phyloP scores from a whole-genome alignment of 2,329 filamentous ascomycete species.

The Endocalyx cinctus region DNA sequence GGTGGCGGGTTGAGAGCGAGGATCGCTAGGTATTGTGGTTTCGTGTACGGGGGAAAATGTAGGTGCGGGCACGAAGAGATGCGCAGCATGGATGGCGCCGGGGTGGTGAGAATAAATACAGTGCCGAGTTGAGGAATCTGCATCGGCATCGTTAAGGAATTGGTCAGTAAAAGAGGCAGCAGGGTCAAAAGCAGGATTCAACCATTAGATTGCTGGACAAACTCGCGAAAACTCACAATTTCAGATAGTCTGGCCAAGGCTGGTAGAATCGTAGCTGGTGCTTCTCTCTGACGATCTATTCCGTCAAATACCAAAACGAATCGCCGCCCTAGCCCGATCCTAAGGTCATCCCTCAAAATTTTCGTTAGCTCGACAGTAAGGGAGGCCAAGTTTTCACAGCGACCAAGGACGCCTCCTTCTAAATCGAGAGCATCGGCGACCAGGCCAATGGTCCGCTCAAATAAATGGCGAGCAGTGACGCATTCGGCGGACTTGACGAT shows the following conservation, averaged over 20 bases:
- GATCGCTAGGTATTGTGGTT: slow-evolving; percentile 74
- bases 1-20: slow-evolving; percentile 48
- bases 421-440: slow-evolving; percentile 49
- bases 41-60: slow-evolving; percentile 79
- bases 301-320: slow-evolving; percentile 86
- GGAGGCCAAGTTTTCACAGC: slow-evolving; percentile 77
- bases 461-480: slow-evolving; percentile 71
- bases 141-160: not conserved
- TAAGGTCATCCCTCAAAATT: slow-evolving; percentile 46
- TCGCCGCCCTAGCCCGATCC: slow-evolving; percentile 36
- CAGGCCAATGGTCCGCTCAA: slow-evolving; percentile 63
- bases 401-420: slow-evolving; percentile 44
- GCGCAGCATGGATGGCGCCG: slow-evolving; percentile 46
- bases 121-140: slow-evolving; percentile 76
- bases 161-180: not conserved
- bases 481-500: slow-evolving; percentile 69
- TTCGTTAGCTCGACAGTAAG: slow-evolving; percentile 67
- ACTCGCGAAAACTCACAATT: slow-evolving; percentile 53
- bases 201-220: too few species aligned
- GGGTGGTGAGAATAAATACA: slow-evolving; percentile 51
- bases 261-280: slow-evolving; percentile 71
- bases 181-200: slow-evolving; percentile 1
- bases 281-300: slow-evolving; percentile 79
- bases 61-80: slow-evolving; percentile 69
- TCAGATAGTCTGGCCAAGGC: slow-evolving; percentile 79